Conservation (phyloP, 1,139 yeast genomes). For the Lodderomyces pseudojiufengensis region DNA sequence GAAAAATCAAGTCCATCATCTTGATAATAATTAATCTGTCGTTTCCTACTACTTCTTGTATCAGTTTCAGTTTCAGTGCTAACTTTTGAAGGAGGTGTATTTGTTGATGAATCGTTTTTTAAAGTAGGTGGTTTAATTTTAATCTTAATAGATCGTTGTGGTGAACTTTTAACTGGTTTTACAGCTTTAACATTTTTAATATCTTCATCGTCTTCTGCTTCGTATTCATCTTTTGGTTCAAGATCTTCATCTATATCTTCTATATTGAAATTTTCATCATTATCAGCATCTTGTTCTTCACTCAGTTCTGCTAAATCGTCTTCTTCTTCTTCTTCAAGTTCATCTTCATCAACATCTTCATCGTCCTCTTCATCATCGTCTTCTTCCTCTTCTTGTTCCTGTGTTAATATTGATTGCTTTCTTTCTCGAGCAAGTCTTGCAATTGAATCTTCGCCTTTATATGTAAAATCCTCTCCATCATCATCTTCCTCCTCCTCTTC, state of each 20-base stretch:
- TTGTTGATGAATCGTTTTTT: slow-evolving; percentile 4
- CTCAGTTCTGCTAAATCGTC: slow-evolving; percentile 23
- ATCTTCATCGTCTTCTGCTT: slow-evolving; percentile 22
- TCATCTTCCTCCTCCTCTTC: slow-evolving; percentile 12
- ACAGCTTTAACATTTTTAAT: not conserved
- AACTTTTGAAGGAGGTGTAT: slow-evolving; percentile 1
- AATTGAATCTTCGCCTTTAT: not conserved
- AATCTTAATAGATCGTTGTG: slow-evolving; percentile 11
- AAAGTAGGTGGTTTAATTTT: slow-evolving; percentile 14
- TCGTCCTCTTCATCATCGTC: slow-evolving; percentile 17
- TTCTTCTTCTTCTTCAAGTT: slow-evolving; percentile 20
- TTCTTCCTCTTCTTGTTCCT: slow-evolving; percentile 12
- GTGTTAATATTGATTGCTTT: slow-evolving; percentile 13
- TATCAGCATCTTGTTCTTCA: slow-evolving; percentile 23
- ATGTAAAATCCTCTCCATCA: slow-evolving; percentile 10
- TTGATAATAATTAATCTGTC: slow-evolving; percentile 32
- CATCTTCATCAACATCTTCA: slow-evolving; percentile 17
- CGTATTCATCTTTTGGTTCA: slow-evolving; percentile 30
- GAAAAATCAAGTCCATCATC: slow-evolving; percentile 30
- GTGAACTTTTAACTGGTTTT: slow-evolving; percentile 4
- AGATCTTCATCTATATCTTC: slow-evolving; percentile 42
- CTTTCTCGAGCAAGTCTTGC: slow-evolving; percentile 10
- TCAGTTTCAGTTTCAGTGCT: slow-evolving; percentile 6
- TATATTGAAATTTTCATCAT: slow-evolving; percentile 31
- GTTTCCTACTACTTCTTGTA: slow-evolving; percentile 26